Conservation (phyloP, 2,329 filamentous ascomycete species). For the Monosporascus sp. region DNA sequence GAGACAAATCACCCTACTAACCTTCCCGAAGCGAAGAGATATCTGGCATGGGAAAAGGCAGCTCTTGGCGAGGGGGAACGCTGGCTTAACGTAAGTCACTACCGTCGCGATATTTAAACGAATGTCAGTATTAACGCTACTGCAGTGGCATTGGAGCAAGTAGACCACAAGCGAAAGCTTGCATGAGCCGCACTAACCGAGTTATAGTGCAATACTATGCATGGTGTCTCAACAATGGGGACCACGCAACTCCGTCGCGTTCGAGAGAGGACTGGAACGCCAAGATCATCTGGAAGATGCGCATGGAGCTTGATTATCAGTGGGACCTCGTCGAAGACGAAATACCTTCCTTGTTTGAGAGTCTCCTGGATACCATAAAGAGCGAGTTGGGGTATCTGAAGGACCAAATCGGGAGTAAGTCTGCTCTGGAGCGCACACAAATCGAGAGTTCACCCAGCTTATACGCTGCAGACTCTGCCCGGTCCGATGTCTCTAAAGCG, state of each 20-base stretch:
- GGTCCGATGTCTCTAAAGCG: background rate
- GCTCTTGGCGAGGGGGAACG: conserved; percentile 9
- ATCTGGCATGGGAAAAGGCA: conserved; percentile 9
- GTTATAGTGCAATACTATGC: conserved; percentile 24
- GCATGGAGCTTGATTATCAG: conserved; percentile 20
- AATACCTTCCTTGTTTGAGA: conserved; percentile 9
- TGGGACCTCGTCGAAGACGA: conserved; percentile 28
- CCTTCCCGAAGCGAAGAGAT: conserved; percentile 1
- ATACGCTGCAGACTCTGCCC: background rate
- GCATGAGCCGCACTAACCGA: background rate
- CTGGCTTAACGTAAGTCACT: conserved; percentile 14
- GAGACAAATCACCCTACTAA: background rate
- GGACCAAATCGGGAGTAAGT: background rate
- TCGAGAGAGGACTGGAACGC: conserved; percentile 25
- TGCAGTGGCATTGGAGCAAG: background rate
- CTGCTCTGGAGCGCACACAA: background rate
- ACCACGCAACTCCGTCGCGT: conserved; percentile 15
- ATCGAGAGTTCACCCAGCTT: background rate
- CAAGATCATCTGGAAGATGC: conserved; percentile 29
- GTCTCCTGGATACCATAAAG: conserved; percentile 6
- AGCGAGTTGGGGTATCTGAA: background rate
- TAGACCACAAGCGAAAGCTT: background rate
- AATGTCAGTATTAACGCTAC: background rate
- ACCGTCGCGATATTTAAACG: background rate
- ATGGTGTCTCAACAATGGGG: conserved; percentile 24